Evolutionary conservation across 495 filamentous ascomycete genomes (phyloP), one percentile per base, ranked within the genome.

Genomic region (Aspergillus sparsus): DNA sequence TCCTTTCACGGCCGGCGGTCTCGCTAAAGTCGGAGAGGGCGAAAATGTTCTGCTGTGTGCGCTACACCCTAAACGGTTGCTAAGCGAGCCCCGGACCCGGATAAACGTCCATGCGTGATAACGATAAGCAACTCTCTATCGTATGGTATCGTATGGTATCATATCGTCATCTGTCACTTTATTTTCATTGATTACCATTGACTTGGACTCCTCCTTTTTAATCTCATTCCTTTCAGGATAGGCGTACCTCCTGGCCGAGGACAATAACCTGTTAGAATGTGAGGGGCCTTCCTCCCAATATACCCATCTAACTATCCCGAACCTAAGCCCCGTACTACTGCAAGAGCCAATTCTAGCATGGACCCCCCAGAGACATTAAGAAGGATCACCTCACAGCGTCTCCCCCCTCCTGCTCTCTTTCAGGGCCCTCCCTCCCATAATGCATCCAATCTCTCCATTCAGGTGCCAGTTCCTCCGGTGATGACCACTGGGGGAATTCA

Each of bases 341-440:
- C 21, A 3, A 12, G 41, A 1, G 6, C 27, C 21, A 39, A 41
- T 54, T 18, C 3, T 7, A 46, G 11, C n/a, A 70, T 70, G 68
- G 63, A 63, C 36, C 39, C 54, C 49, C 68, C 71, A 63, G 71
- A 76, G 12, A 53, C 66, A 9, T 57, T 68, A 21, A 64, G 66
- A 51, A 77, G 70, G 15, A 62, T 68, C 47, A 75, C 68, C 68
- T 63, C 80, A 57, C 82, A 87, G 68, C 87, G 88, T 46, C 83
- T 89, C 44, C 88, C 89, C 34, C 88, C 88, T 9, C 91, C 91
- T 7, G 80, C 86, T 16, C 83, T 94, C 42, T 95, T 95, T 68
- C 84, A 90, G 46, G 86, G 86, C 13, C 90, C 88, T 15, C 90
- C 89, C 5, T 93, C 89, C 16, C 86, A 84, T 61, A 87, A 90